A percentile compares a stretch with the other conserved stretches of the same genome.
These are phyloP conservation scores for Coelastrella sp. DNA, from an alignment of 139 green algal species.

Conservation along the genomic window DNA sequence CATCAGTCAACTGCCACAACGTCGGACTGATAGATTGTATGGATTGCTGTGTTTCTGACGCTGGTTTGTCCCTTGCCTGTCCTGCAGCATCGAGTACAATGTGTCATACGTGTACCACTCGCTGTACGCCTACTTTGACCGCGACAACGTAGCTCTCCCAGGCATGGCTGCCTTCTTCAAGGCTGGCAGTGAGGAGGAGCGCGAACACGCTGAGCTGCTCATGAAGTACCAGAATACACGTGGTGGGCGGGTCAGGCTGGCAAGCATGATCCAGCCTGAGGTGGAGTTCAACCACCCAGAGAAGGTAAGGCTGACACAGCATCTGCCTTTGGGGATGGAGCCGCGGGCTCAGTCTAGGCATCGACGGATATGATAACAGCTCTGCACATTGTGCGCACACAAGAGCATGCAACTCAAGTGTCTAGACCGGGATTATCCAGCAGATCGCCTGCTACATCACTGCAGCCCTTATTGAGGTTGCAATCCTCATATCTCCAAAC, in stretches of 20 bases:
- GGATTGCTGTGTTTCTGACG: neutral
- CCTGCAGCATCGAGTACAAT: slow-evolving; percentile 88
- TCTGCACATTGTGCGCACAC: neutral
- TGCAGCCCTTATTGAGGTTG: no score
- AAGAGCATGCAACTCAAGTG: no score
- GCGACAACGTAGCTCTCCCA: slow-evolving; percentile 96
- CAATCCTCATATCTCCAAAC: no score
- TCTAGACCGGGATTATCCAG: no score
- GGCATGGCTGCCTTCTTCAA: slow-evolving; percentile 89
- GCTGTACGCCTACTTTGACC: slow-evolving; percentile 94
- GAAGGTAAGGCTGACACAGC: slow-evolving; percentile 49
- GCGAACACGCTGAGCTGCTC: slow-evolving; percentile 92
- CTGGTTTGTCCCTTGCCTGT: neutral
- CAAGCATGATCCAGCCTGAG: slow-evolving; percentile 85
- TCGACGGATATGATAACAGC: neutral
- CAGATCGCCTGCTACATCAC: no score
- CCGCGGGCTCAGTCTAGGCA: neutral
- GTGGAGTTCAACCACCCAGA: slow-evolving; percentile 82
- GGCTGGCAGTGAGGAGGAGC: slow-evolving; percentile 85
- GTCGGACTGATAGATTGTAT: neutral
- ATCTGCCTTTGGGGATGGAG: neutral
- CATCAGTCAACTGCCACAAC: no score
- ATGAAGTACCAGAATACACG: slow-evolving; percentile 95
- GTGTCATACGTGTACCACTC: slow-evolving; percentile 96
- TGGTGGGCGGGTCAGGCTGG: slow-evolving; percentile 92